Percentiles rank a stretch among this genome's conserved stretches.
phyloP scores from a whole-genome alignment of 129 eudicot genomes.

The Tagetes erecta region DNA sequence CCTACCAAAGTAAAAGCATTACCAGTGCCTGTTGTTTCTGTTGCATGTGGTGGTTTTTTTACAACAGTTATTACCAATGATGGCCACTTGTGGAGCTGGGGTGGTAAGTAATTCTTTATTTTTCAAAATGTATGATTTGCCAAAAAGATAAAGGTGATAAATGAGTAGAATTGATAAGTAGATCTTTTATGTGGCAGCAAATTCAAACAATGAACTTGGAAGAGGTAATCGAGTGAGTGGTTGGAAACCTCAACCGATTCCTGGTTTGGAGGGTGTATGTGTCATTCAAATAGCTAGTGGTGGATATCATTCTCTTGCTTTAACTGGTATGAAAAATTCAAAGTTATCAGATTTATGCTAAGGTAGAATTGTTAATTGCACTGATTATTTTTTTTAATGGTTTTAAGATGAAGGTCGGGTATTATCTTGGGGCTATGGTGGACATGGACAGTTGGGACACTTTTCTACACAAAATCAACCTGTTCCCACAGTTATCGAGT shows the following conservation, averaged over 20 bases:
- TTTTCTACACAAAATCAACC: constrained; percentile 68
- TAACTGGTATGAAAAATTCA: constrained; percentile 62
- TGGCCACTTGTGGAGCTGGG: constrained; percentile 95
- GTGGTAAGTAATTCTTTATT: constrained; percentile 48
- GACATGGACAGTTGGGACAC: constrained; percentile 94
- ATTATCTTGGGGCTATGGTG: constrained; percentile 96
- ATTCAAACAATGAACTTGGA: constrained; percentile 94
- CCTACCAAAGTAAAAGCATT: constrained; percentile 79
- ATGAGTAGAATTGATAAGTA: neutral
- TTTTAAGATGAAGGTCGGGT: constrained; percentile 75
- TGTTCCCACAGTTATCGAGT: constrained; percentile 61
- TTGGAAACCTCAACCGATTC: constrained; percentile 81
- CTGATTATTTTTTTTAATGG: constrained; percentile 14
- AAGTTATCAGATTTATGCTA: neutral
- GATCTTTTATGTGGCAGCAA: constrained; percentile 48
- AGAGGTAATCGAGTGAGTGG: constrained; percentile 89
- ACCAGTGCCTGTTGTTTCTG: constrained; percentile 79
- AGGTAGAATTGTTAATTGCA: neutral
- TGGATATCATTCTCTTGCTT: constrained; percentile 96
- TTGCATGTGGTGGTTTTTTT: constrained; percentile 94
- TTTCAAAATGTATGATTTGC: neutral
- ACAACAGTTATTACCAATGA: constrained; percentile 77
- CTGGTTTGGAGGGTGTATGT: constrained; percentile 63
- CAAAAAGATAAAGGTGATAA: neutral
- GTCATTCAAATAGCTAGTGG: constrained; percentile 86